phyloP scores from a whole-genome alignment of 1,284 basidiomycete species.

The Wallemia mellicola region DNA sequence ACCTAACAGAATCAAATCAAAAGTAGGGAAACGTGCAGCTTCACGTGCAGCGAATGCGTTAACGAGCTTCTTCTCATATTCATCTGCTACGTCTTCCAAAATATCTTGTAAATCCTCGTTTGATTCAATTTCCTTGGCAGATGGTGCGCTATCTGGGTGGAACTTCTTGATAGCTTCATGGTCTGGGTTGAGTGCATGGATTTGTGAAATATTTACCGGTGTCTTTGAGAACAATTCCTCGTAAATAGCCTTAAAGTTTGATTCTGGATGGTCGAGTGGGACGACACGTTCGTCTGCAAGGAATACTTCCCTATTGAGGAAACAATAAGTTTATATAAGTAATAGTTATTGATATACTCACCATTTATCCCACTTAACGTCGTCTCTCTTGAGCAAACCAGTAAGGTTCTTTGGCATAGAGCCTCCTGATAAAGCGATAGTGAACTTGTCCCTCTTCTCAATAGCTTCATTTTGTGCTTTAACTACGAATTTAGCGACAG shows the following conservation, averaged over 20 bases:
- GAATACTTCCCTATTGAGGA: constrained; percentile 54
- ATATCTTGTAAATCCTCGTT: constrained; percentile 16
- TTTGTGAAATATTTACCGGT: constrained; percentile 35
- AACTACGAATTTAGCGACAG: constrained; percentile 53
- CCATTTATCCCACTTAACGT: constrained; percentile 85
- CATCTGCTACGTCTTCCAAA: constrained; percentile 63
- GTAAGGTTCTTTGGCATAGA: constrained; percentile 59
- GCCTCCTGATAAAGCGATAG: constrained; percentile 74
- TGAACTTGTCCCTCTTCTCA: constrained; percentile 61
- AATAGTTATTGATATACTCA: constrained; percentile 17
- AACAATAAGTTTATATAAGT: not conserved
- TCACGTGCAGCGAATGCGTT: constrained; percentile 65
- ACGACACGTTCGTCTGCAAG: constrained; percentile 94
- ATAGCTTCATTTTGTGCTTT: constrained; percentile 72
- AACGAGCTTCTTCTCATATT: constrained; percentile 80
- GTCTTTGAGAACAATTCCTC: constrained; percentile 56
- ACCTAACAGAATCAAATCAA: constrained; percentile 77
- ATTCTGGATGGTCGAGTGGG: constrained; percentile 67
- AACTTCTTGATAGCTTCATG: constrained; percentile 28
- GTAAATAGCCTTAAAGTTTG: constrained; percentile 54
- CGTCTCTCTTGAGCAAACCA: constrained; percentile 35
- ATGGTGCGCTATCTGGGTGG: not conserved
- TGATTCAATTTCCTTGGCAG: constrained; percentile 16
- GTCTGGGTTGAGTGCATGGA: constrained; percentile 50
- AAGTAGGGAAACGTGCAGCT: constrained; percentile 70